Conservation (phyloP, 176 grass and related monocot species). For the Rhipidocladum racemiflorum region DNA sequence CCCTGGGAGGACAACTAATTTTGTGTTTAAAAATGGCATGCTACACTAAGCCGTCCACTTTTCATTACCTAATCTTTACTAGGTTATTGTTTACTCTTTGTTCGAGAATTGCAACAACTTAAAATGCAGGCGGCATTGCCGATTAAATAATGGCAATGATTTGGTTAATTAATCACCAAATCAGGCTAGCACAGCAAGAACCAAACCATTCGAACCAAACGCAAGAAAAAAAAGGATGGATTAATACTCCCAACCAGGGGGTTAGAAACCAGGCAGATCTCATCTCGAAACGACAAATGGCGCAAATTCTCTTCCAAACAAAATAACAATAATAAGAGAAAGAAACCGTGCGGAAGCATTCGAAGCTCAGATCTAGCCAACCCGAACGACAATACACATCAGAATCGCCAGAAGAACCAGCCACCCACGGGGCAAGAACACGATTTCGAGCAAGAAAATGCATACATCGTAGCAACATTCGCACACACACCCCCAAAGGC, state of each 20-base stretch:
- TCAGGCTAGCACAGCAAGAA: background rate
- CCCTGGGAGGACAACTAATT: conserved; percentile 10
- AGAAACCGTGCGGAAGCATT: background rate
- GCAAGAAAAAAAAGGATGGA: too few relatives aligned
- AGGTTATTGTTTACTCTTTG: background rate
- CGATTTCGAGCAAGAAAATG: background rate
- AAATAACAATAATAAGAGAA: too few relatives aligned
- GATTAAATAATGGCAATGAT: background rate
- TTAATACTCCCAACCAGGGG: background rate
- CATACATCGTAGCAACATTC: background rate
- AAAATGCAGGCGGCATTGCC: background rate
- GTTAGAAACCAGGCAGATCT: conserved; percentile 16
- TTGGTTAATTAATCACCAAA: conserved; percentile 13
- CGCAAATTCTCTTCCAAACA: background rate
- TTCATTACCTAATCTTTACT: conserved; percentile 11
- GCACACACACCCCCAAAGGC: background rate
- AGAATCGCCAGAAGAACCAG: background rate
- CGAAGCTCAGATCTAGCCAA: conserved; percentile 7
- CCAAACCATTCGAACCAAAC: background rate
- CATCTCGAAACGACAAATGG: background rate
- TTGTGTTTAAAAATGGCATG: conserved; percentile 25
- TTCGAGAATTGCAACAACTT: background rate
- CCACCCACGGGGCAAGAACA: background rate
- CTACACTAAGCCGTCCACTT: conserved; percentile 13
- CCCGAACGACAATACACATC: background rate